Conservation (phyloP, 441 rosid genomes). For the Populus hybrid region DNA sequence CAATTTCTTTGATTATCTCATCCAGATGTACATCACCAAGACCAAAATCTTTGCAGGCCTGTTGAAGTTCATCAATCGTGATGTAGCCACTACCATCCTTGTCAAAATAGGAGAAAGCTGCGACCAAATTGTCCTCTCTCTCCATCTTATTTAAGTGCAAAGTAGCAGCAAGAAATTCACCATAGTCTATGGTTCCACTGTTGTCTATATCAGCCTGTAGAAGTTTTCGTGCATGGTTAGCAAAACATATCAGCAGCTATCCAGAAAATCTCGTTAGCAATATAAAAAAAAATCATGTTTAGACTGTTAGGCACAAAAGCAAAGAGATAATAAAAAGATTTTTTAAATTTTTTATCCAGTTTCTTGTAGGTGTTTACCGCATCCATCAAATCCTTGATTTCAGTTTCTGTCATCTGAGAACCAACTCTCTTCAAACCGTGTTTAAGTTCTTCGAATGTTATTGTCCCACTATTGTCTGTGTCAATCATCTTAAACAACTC, state of each 20-base stretch:
- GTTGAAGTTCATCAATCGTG: slow-evolving; percentile 84
- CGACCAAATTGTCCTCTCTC: slow-evolving; percentile 72
- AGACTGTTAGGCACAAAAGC: neutral
- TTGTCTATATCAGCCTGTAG: slow-evolving; percentile 87
- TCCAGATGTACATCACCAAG: slow-evolving; percentile 68
- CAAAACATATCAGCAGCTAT: neutral
- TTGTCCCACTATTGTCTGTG: slow-evolving; percentile 79
- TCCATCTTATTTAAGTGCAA: slow-evolving; percentile 79
- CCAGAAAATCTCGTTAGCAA: neutral
- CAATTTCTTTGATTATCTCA: slow-evolving; percentile 75
- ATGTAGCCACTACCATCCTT: slow-evolving; percentile 87
- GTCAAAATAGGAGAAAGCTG: slow-evolving; percentile 80
- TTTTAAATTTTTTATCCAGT: neutral
- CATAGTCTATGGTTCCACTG: slow-evolving; percentile 81
- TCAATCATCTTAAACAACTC: slow-evolving; percentile 28
- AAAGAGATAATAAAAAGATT: neutral
- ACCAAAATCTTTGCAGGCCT: slow-evolving; percentile 83
- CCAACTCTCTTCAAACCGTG: slow-evolving; percentile 70
- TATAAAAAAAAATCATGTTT: too few relatives aligned
- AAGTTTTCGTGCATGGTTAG: slow-evolving; percentile 5
- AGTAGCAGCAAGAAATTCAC: slow-evolving; percentile 88
- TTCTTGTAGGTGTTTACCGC: slow-evolving; percentile 41
- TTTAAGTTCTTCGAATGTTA: slow-evolving; percentile 81
- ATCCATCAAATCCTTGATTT: slow-evolving; percentile 77
- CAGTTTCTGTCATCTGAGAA: slow-evolving; percentile 78